Conservation (phyloP, 306 rosid species). For the Rosa rugosa region DNA sequence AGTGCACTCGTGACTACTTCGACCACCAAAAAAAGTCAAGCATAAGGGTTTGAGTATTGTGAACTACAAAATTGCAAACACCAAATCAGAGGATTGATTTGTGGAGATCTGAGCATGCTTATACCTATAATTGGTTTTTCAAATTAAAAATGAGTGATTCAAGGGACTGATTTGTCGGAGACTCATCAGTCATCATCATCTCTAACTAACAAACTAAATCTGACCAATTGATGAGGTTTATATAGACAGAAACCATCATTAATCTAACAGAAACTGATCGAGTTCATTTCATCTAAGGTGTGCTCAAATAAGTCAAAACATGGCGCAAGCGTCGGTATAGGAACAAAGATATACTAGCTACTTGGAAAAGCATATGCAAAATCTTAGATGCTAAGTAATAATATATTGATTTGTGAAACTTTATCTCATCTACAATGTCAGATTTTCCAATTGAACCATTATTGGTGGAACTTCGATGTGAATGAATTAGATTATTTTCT, state of each 20-base stretch:
- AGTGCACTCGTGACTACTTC: background rate
- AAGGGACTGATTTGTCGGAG: constrained; percentile 35
- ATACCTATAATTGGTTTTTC: background rate
- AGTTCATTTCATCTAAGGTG: background rate
- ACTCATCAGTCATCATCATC: constrained; percentile 12
- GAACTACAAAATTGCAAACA: constrained; percentile 4
- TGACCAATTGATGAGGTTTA: background rate
- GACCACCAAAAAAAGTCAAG: background rate
- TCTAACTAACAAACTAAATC: constrained; percentile 21
- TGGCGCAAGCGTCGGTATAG: background rate
- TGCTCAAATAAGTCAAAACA: background rate
- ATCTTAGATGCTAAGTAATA: no score
- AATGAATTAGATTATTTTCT: no score
- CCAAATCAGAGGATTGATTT: background rate
- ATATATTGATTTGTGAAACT: no score
- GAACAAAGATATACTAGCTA: background rate
- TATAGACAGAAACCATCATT: background rate
- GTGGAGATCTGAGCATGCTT: constrained; percentile 3
- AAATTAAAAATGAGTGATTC: constrained; percentile 19
- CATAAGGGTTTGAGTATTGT: background rate
- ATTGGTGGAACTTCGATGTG: no score
- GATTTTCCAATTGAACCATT: no score
- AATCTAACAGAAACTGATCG: background rate
- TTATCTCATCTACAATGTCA: no score
- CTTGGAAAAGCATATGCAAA: background rate